Percentiles rank a stretch among this genome's conserved stretches.
These are phyloP conservation scores for Kluyveromyces sp. DNA, from an alignment of 1,139 yeast species.

Conservation along the genomic window DNA sequence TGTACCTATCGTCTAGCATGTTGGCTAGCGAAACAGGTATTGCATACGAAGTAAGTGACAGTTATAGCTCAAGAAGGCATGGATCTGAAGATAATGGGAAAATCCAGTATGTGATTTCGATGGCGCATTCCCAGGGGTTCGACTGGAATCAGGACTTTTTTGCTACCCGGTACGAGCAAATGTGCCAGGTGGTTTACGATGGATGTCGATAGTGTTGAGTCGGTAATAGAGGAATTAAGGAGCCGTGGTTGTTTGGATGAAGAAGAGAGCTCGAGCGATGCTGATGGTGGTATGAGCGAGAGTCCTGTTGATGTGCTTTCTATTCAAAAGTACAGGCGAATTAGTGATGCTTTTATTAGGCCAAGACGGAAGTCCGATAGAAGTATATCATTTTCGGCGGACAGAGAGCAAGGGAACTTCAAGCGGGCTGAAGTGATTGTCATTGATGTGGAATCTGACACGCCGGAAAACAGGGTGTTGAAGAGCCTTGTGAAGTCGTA, in stretches of 20 bases:
- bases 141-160: constrained; percentile 29
- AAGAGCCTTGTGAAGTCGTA: constrained; percentile 11
- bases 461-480: constrained; percentile 19
- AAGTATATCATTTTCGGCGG: constrained; percentile 21
- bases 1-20: constrained; percentile 15
- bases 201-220: constrained; percentile 22
- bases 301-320: not conserved
- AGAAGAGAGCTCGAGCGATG: constrained; percentile 5
- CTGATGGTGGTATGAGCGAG: constrained; percentile 3
- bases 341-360: constrained; percentile 13
- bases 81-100: constrained; percentile 6
- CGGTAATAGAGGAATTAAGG: constrained; percentile 6
- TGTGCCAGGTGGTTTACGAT: constrained; percentile 25
- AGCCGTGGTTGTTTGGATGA: constrained; percentile 4
- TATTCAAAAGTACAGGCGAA: constrained; percentile 5
- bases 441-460: constrained; percentile 18
- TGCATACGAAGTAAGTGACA: constrained; percentile 14
- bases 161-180: constrained; percentile 28
- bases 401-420: constrained; percentile 23
- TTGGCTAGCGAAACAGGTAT: constrained; percentile 18
- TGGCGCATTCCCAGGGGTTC: constrained; percentile 27
- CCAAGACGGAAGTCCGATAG: constrained; percentile 24
- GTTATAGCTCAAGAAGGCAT: constrained; percentile 9
- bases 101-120: constrained; percentile 15
- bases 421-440: constrained; percentile 12